Percentiles rank a stretch among this genome's conserved stretches.
Conservation (phyloP, 1,284 basidiomycete genomes). For the Coniferiporia weirii region DNA sequence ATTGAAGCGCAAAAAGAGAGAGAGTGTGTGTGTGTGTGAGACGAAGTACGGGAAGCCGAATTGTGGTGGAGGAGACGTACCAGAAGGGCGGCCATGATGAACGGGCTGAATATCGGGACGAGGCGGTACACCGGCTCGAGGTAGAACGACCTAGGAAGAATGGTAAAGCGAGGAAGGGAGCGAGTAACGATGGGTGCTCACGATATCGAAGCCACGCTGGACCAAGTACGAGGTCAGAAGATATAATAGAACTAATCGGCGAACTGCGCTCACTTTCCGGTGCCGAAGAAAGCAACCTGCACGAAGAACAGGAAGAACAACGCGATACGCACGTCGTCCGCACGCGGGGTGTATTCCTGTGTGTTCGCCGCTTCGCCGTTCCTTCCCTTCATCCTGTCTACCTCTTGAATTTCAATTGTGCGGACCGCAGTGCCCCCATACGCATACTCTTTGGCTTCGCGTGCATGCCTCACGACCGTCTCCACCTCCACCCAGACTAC, state of each 20-base stretch:
- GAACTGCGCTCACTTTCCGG: conserved; percentile 64
- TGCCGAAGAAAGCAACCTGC: conserved; percentile 86
- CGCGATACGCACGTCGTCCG: conserved; percentile 69
- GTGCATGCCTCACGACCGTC: conserved; percentile 32
- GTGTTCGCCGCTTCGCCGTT: conserved; percentile 9
- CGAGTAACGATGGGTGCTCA: conserved; percentile 32
- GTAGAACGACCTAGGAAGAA: conserved; percentile 67
- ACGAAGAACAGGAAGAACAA: conserved; percentile 85
- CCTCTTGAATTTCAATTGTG: too few species aligned
- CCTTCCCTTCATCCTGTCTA: too few species aligned
- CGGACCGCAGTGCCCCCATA: background rate
- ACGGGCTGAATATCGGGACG: conserved; percentile 83
- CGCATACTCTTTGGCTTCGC: background rate
- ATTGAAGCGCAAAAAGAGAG: background rate
- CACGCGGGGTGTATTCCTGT: conserved; percentile 41
- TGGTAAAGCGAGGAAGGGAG: conserved; percentile 11
- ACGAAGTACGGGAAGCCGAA: too few species aligned
- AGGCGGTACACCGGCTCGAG: conserved; percentile 86
- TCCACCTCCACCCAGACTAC: conserved; percentile 72
- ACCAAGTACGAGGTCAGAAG: conserved; percentile 11
- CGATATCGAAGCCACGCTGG: conserved; percentile 84
- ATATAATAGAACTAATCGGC: background rate
- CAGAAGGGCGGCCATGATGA: conserved; percentile 74
- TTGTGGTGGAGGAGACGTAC: conserved; percentile 33
- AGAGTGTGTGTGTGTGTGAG: too few species aligned